Conservation (phyloP, 108 stramenopile genomes). For the Nitzschia putrida region DNA sequence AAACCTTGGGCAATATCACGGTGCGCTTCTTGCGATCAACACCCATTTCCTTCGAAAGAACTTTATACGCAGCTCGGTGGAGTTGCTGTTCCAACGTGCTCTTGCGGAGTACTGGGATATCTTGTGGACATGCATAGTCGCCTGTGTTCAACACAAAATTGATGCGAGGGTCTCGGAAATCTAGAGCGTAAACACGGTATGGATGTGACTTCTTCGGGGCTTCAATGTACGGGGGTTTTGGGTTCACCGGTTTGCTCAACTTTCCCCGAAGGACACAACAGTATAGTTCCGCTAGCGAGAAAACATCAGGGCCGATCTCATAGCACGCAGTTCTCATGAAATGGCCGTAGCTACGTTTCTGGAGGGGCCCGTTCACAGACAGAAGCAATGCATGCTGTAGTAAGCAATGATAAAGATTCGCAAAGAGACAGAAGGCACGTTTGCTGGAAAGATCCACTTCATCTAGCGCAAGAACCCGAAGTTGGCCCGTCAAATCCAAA, state of each 20-base stretch:
- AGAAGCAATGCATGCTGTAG: slow-evolving; percentile 91
- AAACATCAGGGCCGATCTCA: slow-evolving; percentile 92
- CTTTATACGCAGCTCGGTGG: slow-evolving; percentile 46
- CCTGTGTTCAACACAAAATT: slow-evolving; percentile 82
- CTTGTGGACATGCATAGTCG: slow-evolving; percentile 53
- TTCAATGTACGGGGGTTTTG: slow-evolving; percentile 70
- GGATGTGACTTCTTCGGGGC: slow-evolving; percentile 72
- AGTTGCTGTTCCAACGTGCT: slow-evolving; percentile 76
- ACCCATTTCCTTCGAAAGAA: slow-evolving; percentile 63
- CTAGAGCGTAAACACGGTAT: slow-evolving; percentile 72
- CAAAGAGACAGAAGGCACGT: slow-evolving; percentile 81
- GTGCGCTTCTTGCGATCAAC: slow-evolving; percentile 59
- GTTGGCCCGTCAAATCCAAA: slow-evolving; percentile 79
- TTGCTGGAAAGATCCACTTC: slow-evolving; percentile 67
- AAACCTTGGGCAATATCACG: slow-evolving; percentile 78
- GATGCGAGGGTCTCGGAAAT: slow-evolving; percentile 62
- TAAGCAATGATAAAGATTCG: slow-evolving; percentile 91
- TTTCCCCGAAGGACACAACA: slow-evolving; percentile 87
- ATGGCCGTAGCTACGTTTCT: slow-evolving; percentile 58
- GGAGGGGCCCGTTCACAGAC: slow-evolving; percentile 76
- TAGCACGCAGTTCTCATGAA: slow-evolving; percentile 88
- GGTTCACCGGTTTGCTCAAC: slow-evolving; percentile 58
- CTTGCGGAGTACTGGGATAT: slow-evolving; percentile 56
- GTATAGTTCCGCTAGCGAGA: slow-evolving; percentile 93
- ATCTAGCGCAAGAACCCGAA: slow-evolving; percentile 65